A percentile compares a stretch with the other conserved stretches of the same genome.
Conservation (phyloP, 495 filamentous ascomycete genomes). For the Daldinia concentrica region DNA sequence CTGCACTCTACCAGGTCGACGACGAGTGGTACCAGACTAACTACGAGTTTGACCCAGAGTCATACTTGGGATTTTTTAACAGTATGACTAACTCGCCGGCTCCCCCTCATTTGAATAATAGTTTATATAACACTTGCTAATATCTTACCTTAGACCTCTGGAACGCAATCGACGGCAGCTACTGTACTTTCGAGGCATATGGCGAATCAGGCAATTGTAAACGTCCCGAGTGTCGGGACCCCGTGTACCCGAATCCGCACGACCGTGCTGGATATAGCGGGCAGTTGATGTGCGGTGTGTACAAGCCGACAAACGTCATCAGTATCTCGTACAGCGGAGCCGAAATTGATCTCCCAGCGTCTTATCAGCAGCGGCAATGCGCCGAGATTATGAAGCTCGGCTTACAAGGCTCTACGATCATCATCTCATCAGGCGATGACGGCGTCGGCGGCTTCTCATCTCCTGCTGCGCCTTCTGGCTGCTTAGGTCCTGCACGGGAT, state of each 20-base stretch:
- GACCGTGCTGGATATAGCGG: constrained; percentile 64
- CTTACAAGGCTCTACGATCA: constrained; percentile 67
- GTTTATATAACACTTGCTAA: constrained; percentile 38
- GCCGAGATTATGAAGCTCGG: constrained; percentile 69
- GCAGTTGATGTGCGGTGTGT: constrained; percentile 66
- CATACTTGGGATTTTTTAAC: constrained; percentile 50
- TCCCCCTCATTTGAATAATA: neutral
- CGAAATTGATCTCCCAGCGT: constrained; percentile 48
- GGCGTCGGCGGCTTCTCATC: constrained; percentile 63
- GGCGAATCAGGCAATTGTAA: constrained; percentile 47
- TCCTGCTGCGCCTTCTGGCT: constrained; percentile 45
- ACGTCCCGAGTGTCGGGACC: constrained; percentile 53
- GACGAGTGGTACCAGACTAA: constrained; percentile 56
- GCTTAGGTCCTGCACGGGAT: constrained; percentile 38
- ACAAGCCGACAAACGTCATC: constrained; percentile 52
- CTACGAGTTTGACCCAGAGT: constrained; percentile 29
- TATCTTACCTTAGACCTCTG: constrained; percentile 60
- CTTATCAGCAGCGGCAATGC: constrained; percentile 54
- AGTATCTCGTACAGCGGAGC: constrained; percentile 54
- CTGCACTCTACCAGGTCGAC: constrained; percentile 66
- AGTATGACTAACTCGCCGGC: constrained; percentile 28
- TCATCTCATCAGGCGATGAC: constrained; percentile 69
- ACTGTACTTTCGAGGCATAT: constrained; percentile 61
- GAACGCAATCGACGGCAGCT: constrained; percentile 72
- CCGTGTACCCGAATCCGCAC: constrained; percentile 64